phyloP scores from a whole-genome alignment of 2,329 filamentous ascomycete genomes.

The Knoxdaviesia proteae region DNA sequence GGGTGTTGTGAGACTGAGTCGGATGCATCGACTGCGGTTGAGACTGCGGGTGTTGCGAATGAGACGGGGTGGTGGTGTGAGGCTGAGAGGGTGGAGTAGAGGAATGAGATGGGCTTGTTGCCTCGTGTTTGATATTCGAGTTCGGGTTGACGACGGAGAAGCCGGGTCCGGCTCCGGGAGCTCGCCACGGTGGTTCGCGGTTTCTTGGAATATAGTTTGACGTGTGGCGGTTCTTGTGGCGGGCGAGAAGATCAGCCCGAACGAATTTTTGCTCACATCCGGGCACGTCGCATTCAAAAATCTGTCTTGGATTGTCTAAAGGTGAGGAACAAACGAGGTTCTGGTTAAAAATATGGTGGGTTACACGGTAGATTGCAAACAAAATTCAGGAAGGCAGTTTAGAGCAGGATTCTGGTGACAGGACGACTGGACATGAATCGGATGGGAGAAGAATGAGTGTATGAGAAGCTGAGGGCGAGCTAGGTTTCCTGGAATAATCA shows the following conservation, averaged over 20 bases:
- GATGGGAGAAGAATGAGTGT: conserved; percentile 1
- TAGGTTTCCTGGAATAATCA: not conserved
- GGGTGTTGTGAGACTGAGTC: not conserved
- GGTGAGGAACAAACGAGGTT: not conserved
- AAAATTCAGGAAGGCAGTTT: not conserved
- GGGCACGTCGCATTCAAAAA: conserved; percentile 55
- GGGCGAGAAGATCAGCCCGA: conserved; percentile 52
- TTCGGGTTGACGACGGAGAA: too few species aligned
- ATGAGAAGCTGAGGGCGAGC: conserved; percentile 1
- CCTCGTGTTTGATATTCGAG: conserved; percentile 20
- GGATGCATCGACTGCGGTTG: not conserved
- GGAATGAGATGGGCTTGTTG: not conserved
- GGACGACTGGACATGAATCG: too few species aligned
- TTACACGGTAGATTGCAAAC: conserved; percentile 5
- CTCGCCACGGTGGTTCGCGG: conserved; percentile 14
- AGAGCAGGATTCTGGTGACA: too few species aligned
- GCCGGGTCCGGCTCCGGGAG: too few species aligned
- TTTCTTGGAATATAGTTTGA: conserved; percentile 29
- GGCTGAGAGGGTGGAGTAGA: not conserved
- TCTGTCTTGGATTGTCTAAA: conserved; percentile 57
- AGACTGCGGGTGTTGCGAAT: not conserved
- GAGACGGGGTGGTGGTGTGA: not conserved
- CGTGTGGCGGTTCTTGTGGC: conserved; percentile 45
- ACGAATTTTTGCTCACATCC: conserved; percentile 62
- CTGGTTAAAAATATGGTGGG: conserved; percentile 5